Conservation (phyloP, 306 rosid genomes). For the Castanospermum australe region DNA sequence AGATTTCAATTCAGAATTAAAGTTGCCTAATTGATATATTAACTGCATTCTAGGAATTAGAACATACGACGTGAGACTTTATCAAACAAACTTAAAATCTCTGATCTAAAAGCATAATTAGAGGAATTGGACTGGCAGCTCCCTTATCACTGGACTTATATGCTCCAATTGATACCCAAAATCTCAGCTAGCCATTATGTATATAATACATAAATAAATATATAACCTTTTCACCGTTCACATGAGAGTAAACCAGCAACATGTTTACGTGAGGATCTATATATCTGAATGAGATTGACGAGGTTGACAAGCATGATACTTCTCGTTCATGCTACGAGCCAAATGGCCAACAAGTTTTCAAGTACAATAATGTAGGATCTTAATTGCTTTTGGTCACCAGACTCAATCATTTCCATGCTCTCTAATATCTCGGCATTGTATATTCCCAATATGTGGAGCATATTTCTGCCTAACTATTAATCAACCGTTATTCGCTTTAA, state of each 20-base stretch:
- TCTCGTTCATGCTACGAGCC: neutral
- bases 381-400: neutral
- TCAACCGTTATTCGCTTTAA: neutral
- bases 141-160: too few species aligned
- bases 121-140: too few species aligned
- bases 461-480: neutral
- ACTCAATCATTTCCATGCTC: neutral
- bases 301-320: neutral
- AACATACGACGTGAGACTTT: too few species aligned
- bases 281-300: neutral
- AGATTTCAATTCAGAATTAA: too few species aligned
- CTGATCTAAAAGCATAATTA: too few species aligned
- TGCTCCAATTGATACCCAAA: neutral
- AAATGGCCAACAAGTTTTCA: neutral
- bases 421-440: neutral
- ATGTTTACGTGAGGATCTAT: neutral
- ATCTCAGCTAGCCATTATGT: neutral
- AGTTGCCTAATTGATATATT: too few species aligned
- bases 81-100: too few species aligned
- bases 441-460: neutral
- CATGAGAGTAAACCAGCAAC: neutral
- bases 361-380: conserved; percentile 10
- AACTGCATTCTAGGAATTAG: too few species aligned
- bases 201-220: too few species aligned
- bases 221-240: neutral